phyloP scores from a whole-genome alignment of 2,329 filamentous ascomycete genomes.

The Aureobasidium sp. region DNA sequence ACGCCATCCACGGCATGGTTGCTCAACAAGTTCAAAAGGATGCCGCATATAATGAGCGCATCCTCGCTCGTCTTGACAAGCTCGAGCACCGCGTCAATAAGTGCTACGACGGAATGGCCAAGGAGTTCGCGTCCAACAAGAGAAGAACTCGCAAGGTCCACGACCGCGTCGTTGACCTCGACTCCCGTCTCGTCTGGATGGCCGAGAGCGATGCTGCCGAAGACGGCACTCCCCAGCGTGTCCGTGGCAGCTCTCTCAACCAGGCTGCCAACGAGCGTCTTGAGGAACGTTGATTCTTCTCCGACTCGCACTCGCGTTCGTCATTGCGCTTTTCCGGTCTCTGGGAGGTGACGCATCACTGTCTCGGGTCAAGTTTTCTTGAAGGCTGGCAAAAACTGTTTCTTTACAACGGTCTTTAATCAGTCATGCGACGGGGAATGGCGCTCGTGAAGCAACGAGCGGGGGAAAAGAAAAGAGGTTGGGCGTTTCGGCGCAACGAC shows the following conservation, averaged over 20 bases:
- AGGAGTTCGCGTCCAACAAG: background rate
- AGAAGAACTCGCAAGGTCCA: background rate
- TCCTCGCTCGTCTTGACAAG: background rate
- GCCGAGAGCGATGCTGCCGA: too few species aligned
- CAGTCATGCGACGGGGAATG: background rate
- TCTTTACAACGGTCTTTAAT: too few species aligned
- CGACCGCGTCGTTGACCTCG: background rate
- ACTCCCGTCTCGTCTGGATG: background rate
- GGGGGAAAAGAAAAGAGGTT: slow-evolving; percentile 13
- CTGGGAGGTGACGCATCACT: too few species aligned
- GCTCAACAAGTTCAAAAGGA: background rate
- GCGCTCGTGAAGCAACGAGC: background rate
- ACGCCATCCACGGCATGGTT: background rate
- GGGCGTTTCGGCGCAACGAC: background rate
- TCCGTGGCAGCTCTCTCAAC: too few species aligned
- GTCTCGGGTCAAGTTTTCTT: too few species aligned
- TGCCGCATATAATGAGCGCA: background rate
- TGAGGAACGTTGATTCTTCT: too few species aligned
- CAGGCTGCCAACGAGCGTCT: too few species aligned
- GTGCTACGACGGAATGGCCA: background rate
- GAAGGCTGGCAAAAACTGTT: too few species aligned
- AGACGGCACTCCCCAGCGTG: too few species aligned
- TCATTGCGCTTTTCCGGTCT: too few species aligned
- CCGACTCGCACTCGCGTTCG: too few species aligned
- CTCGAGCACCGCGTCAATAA: too few species aligned